A percentile compares a stretch with the other conserved stretches of the same genome.
Conservation (phyloP, 371 early-diverging fungal species). For the Circinella minor region DNA sequence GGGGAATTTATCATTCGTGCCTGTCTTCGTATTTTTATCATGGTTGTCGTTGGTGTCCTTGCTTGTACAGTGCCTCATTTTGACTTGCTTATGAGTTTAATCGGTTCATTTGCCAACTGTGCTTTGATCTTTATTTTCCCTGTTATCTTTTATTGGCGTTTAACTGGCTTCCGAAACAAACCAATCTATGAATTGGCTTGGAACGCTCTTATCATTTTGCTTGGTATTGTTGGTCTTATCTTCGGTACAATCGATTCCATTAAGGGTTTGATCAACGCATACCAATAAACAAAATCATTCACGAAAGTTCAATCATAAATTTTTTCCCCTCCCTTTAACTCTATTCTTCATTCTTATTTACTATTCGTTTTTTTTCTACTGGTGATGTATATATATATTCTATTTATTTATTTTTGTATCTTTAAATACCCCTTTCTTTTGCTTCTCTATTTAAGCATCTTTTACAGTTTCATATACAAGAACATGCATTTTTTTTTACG, state of each 20-base stretch:
- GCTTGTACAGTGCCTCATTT: conserved; percentile 80
- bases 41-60: conserved; percentile 53
- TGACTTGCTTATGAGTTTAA: conserved; percentile 79
- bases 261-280: conserved; percentile 47
- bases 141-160: conserved; percentile 75
- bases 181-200: conserved; percentile 59
- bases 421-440: too few species aligned
- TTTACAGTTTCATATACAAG: not conserved
- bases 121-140: conserved; percentile 86
- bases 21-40: conserved; percentile 52
- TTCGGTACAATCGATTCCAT: conserved; percentile 80
- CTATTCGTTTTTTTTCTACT: too few species aligned
- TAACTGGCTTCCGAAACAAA: conserved; percentile 72
- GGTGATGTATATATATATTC: not conserved
- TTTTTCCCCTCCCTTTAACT: not conserved
- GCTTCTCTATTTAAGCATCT: too few species aligned
- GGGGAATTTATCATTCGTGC: conserved; percentile 64
- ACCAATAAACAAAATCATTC: conserved; percentile 40
- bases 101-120: conserved; percentile 83
- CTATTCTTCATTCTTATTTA: too few species aligned
- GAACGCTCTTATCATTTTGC: conserved; percentile 59
- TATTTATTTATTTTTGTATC: not conserved
- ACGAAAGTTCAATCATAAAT: not conserved
- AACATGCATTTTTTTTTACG: not conserved
- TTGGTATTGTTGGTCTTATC: conserved; percentile 76